Conservation (phyloP, 2,329 filamentous ascomycete species). For the Septoria linicola region DNA sequence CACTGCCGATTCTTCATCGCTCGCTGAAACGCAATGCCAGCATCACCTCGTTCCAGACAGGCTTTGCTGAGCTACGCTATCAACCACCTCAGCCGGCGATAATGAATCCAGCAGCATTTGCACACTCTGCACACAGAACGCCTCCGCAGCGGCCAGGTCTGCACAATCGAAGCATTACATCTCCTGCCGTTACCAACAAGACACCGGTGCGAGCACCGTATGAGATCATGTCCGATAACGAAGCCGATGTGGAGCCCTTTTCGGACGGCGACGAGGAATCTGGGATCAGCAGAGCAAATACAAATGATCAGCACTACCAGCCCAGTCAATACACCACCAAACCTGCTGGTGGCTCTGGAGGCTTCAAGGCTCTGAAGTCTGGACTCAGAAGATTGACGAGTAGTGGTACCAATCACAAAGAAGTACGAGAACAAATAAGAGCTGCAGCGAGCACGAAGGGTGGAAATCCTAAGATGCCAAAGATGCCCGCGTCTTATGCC, state of each 20-base stretch:
- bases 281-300: slow-evolving; percentile 49
- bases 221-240: slow-evolving; percentile 73
- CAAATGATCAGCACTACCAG: slow-evolving; percentile 29
- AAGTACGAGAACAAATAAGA: slow-evolving; percentile 42
- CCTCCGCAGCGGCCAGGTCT: slow-evolving; percentile 59
- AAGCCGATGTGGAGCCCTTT: slow-evolving; percentile 66
- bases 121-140: slow-evolving; percentile 31
- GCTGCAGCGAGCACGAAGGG: slow-evolving; percentile 39
- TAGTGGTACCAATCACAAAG: slow-evolving; percentile 42
- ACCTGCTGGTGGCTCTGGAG: slow-evolving; percentile 30
- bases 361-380: slow-evolving; percentile 51
- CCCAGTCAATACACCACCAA: slow-evolving; percentile 25
- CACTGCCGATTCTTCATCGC: slow-evolving; percentile 83
- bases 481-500: slow-evolving; percentile 46
- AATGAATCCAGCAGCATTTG: slow-evolving; percentile 60
- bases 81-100: slow-evolving; percentile 48
- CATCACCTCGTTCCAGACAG: slow-evolving; percentile 78
- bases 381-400: slow-evolving; percentile 64
- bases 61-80: slow-evolving; percentile 71
- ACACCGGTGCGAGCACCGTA: slow-evolving; percentile 52
- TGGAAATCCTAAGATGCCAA: slow-evolving; percentile 50
- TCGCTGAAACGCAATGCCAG: slow-evolving; percentile 71
- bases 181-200: slow-evolving; percentile 59
- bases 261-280: slow-evolving; percentile 76
- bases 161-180: slow-evolving; percentile 81